Conservation (phyloP, 2,329 filamentous ascomycete genomes). For the Verticillium longisporum region DNA sequence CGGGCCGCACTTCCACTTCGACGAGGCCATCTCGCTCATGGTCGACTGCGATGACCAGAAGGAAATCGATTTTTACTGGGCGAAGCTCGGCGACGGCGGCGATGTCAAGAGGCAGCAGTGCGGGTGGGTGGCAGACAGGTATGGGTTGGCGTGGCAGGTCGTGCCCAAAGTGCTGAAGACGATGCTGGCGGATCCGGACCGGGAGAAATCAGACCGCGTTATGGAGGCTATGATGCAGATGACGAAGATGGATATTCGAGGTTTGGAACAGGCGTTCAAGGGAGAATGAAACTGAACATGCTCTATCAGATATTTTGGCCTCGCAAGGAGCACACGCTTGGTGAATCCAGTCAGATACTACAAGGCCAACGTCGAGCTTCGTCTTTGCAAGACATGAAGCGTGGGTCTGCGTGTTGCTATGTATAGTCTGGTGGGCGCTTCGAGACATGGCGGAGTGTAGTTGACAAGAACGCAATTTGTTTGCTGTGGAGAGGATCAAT, state of each 20-base stretch:
- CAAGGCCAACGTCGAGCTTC: too few species aligned
- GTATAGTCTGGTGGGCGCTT: too few species aligned
- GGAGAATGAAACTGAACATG: constrained; percentile 2
- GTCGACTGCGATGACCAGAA: constrained; percentile 36
- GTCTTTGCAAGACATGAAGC: too few species aligned
- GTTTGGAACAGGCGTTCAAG: constrained; percentile 26
- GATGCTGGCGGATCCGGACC: constrained; percentile 24
- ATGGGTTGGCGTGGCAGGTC: constrained; percentile 40
- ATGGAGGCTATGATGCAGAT: constrained; percentile 31
- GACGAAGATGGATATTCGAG: constrained; percentile 34
- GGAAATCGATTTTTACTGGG: constrained; percentile 41
- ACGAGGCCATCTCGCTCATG: constrained; percentile 33
- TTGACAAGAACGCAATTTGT: too few species aligned
- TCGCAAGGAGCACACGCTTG: too few species aligned
- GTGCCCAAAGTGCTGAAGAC: constrained; percentile 28
- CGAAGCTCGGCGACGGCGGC: constrained; percentile 31
- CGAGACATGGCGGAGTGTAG: too few species aligned
- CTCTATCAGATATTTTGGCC: too few species aligned
- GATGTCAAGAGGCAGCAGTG: constrained; percentile 29
- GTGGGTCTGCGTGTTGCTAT: too few species aligned
- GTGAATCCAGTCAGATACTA: too few species aligned
- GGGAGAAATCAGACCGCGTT: constrained; percentile 21
- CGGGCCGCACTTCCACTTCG: constrained; percentile 31
- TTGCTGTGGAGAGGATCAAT: too few species aligned
- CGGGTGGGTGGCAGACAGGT: constrained; percentile 39